Evolutionary conservation across 192 early-diverging fungal species (phyloP).

Genomic region (Coemansia sp.): DNA sequence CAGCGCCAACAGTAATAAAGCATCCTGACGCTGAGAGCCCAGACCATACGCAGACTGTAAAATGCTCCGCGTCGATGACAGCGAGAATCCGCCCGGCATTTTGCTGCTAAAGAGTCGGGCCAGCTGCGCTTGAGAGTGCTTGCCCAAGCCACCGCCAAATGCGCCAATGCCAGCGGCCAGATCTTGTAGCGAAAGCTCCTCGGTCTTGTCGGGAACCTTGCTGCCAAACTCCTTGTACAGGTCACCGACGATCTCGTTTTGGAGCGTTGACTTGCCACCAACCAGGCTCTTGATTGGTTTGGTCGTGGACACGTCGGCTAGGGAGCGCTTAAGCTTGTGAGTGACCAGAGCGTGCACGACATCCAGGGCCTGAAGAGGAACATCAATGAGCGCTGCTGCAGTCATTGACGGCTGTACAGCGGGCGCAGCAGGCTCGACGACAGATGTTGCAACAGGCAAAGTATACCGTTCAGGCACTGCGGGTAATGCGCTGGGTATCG

Average conservation of each 20-base stretch:
- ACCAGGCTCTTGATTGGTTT: slow-evolving; percentile 73
- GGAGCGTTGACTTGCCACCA: slow-evolving; percentile 84
- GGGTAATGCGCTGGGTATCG: neutral
- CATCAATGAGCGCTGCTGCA: slow-evolving; percentile 61
- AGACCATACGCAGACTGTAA: slow-evolving; percentile 70
- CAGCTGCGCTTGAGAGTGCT: slow-evolving; percentile 67
- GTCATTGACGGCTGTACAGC: neutral
- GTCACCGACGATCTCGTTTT: slow-evolving; percentile 96
- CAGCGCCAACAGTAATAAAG: slow-evolving; percentile 68
- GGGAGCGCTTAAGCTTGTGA: slow-evolving; percentile 84
- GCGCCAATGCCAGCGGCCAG: slow-evolving; percentile 65
- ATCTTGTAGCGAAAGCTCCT: slow-evolving; percentile 84
- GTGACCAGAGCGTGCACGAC: slow-evolving; percentile 75
- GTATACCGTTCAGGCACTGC: neutral
- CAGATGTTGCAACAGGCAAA: slow-evolving; percentile 48
- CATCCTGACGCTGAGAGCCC: slow-evolving; percentile 70
- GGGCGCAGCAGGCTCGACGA: slow-evolving; percentile 28
- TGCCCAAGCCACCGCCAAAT: slow-evolving; percentile 68
- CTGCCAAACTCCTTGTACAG: slow-evolving; percentile 88
- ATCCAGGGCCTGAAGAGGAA: slow-evolving; percentile 73
- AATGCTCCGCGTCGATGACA: slow-evolving; percentile 68
- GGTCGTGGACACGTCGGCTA: slow-evolving; percentile 68
- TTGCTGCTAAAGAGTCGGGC: slow-evolving; percentile 78
- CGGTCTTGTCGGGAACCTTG: slow-evolving; percentile 83
- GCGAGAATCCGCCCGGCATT: slow-evolving; percentile 90